These are phyloP conservation scores for Cinchona pubescens DNA, from an alignment of 257 asterid genomes.

Conservation along the genomic window DNA sequence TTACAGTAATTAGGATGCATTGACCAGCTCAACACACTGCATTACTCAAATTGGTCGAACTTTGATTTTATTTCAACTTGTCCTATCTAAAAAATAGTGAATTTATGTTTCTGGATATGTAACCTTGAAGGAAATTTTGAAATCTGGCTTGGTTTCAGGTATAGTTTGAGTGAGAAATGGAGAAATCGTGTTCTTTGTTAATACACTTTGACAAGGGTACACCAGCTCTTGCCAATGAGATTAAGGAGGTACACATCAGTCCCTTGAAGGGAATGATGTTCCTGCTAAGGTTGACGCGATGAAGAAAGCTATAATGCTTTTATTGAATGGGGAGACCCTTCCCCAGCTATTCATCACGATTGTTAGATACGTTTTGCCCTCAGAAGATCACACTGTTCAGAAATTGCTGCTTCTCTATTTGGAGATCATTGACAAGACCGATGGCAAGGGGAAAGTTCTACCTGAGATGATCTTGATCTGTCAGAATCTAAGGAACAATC, in stretches of 20 bases:
- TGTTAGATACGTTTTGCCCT: slow-evolving; percentile 83
- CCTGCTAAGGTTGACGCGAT: slow-evolving; percentile 77
- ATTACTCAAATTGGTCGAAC: background rate
- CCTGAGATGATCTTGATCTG: slow-evolving; percentile 96
- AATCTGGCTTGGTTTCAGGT: slow-evolving; percentile 8
- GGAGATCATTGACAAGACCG: slow-evolving; percentile 88
- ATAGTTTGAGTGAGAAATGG: slow-evolving; percentile 46
- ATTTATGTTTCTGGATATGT: background rate
- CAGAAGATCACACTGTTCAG: slow-evolving; percentile 85
- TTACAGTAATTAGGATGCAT: background rate
- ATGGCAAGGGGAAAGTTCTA: slow-evolving; percentile 66
- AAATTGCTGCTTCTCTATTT: slow-evolving; percentile 66
- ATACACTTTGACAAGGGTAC: slow-evolving; percentile 88
- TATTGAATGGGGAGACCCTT: slow-evolving; percentile 82
- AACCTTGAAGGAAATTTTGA: background rate
- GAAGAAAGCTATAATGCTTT: slow-evolving; percentile 88
- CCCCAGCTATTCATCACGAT: slow-evolving; percentile 85
- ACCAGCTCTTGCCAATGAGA: slow-evolving; percentile 86
- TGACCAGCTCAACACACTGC: background rate
- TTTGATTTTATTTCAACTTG: background rate
- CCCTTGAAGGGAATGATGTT: slow-evolving; percentile 79
- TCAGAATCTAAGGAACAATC: slow-evolving; percentile 82
- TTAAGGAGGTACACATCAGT: no score
- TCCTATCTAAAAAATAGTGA: background rate
- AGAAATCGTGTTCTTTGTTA: slow-evolving; percentile 78